A percentile compares a stretch with the other conserved stretches of the same genome.
Conservation (phyloP, 257 asterid species). For the Ballota nigra region DNA sequence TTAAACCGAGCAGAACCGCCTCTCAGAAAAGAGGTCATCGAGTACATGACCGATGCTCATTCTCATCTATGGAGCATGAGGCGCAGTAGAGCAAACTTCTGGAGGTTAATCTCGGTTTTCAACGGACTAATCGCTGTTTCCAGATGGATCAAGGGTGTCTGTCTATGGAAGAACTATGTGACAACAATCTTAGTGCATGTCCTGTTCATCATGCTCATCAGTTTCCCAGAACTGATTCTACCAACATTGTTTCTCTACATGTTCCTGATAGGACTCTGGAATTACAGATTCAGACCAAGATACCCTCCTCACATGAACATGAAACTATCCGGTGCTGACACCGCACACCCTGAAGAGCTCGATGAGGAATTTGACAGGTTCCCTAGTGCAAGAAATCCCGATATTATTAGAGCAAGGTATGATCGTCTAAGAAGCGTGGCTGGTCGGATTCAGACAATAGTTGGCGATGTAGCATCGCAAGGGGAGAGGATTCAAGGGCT, state of each 20-base stretch:
- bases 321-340: slow-evolving; percentile 63
- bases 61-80: slow-evolving; percentile 98
- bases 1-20: slow-evolving; percentile 88
- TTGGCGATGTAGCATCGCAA: slow-evolving; percentile 80
- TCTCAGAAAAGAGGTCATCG: slow-evolving; percentile 67
- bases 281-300: slow-evolving; percentile 60
- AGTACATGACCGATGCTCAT: slow-evolving; percentile 73
- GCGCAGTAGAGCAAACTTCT: slow-evolving; percentile 82
- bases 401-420: slow-evolving; percentile 56
- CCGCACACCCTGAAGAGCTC: slow-evolving; percentile 69
- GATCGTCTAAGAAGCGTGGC: slow-evolving; percentile 77
- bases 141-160: slow-evolving; percentile 74
- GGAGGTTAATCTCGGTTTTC: slow-evolving; percentile 62
- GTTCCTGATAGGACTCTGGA: slow-evolving; percentile 81
- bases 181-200: slow-evolving; percentile 66
- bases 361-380: slow-evolving; percentile 86
- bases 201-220: slow-evolving; percentile 62
- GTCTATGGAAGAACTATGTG: slow-evolving; percentile 68
- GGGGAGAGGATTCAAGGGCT: slow-evolving; percentile 87
- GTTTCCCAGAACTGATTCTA: slow-evolving; percentile 66
- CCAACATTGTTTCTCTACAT: slow-evolving; percentile 73
- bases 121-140: slow-evolving; percentile 46
- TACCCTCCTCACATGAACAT: slow-evolving; percentile 92
- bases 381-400: slow-evolving; percentile 48
- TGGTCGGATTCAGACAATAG: slow-evolving; percentile 68